Conservation (phyloP, 2,329 filamentous ascomycete species). For the Gliomastix tumulicola region DNA sequence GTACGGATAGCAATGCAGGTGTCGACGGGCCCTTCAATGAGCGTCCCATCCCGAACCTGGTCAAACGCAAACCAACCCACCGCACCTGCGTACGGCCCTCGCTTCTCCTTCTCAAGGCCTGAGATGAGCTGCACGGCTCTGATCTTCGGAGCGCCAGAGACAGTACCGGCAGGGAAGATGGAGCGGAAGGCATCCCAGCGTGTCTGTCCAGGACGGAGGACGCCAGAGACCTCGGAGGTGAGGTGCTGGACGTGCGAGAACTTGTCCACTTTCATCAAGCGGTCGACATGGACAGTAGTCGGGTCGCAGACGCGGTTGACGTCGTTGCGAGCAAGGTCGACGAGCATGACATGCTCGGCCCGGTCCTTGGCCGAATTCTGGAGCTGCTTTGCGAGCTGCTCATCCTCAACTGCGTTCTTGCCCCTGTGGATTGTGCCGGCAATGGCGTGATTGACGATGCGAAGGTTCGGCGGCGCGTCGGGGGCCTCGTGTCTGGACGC, state of each 20-base stretch:
- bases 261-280: conserved; percentile 87
- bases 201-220: conserved; percentile 76
- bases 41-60: conserved; percentile 54
- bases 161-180: conserved; percentile 95
- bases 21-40: conserved; percentile 82
- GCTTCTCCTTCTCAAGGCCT: conserved; percentile 88
- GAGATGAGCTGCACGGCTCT: conserved; percentile 95
- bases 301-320: conserved; percentile 95
- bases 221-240: conserved; percentile 88
- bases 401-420: conserved; percentile 73
- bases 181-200: conserved; percentile 93
- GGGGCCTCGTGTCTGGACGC: no score
- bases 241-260: conserved; percentile 98
- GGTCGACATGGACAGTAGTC: conserved; percentile 80
- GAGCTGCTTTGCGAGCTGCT: conserved; percentile 68
- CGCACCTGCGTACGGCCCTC: conserved; percentile 90
- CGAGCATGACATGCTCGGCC: conserved; percentile 95
- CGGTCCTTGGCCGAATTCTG: conserved; percentile 81
- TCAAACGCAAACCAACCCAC: conserved; percentile 95
- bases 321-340: conserved; percentile 93
- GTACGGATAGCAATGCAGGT: conserved; percentile 77
- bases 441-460: conserved; percentile 94
- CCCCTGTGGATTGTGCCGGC: conserved; percentile 91
- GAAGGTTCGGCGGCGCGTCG: no score
- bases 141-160: conserved; percentile 92